Evolutionary conservation across 306 rosid genomes (phyloP), one percentile per base, ranked within the genome.

Genomic region (Abrus precatorius): DNA sequence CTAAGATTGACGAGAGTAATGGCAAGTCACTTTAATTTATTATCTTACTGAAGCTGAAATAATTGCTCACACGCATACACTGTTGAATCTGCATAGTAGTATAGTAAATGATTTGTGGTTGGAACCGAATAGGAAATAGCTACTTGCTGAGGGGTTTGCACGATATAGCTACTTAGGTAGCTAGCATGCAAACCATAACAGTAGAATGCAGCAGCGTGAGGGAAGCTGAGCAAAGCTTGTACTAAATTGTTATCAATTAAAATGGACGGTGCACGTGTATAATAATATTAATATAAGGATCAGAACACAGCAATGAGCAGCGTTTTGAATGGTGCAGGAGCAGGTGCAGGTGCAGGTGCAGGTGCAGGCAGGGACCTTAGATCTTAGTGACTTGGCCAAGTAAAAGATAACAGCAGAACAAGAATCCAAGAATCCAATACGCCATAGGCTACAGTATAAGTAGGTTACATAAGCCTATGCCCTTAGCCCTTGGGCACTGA

Each of bases 401-500:
- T 76, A 77, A 80, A 76, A 84, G 79, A 83, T 71, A 70, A 75
- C 68, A 71, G 54, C 86, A 70, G 77, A 78, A 54, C 63, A 1
- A 81, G 70, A 81, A 74, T 74, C 80, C 55, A 56, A 36, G 2
- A 20, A 36, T 4, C 3, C 40, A 36, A 71, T 75, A 73, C 76
- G 83, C 84, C 79, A 80, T 72, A 30, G 36, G 12, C 36, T 71
- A 80, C 65, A 59, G 9, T 60, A 12, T 69, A 27, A 49, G 5
- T 80, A 80, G 84, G 60, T 80, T 80, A 83, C 85, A 83, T 80
- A 77, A 83, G 85, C 85, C 83, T 80, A 86, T 3, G 11, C 5
- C 13, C 48, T 75, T 74, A 56, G 74, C 56, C 75, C 30, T 20
- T 55, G 12, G 29, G 45, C 44, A 3, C 69, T 61, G 71, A 44